A percentile compares a stretch with the other conserved stretches of the same genome.
phyloP scores from a whole-genome alignment of 352 stramenopile genomes.

The Thraustochytrium aureum region DNA sequence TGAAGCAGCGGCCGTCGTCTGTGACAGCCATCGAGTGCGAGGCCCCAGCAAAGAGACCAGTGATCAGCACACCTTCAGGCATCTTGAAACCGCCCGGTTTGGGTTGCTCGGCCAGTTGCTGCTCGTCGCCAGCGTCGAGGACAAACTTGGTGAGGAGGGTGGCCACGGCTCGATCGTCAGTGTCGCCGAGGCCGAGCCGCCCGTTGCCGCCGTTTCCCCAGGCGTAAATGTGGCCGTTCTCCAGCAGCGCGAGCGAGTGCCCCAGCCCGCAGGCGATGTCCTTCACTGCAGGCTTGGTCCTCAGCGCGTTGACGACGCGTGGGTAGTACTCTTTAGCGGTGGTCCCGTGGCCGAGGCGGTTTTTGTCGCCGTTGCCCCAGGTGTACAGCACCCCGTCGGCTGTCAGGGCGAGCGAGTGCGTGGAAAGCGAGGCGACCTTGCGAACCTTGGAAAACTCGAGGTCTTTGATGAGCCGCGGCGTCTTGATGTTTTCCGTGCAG shows the following conservation, averaged over 20 bases:
- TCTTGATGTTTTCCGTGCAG: constrained; percentile 54
- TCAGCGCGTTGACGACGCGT: constrained; percentile 41
- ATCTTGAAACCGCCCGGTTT: constrained; percentile 34
- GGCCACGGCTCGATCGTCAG: constrained; percentile 62
- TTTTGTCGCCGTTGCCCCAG: constrained; percentile 57
- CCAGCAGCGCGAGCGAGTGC: constrained; percentile 51
- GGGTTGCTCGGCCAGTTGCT: not conserved
- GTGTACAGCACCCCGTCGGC: constrained; percentile 54
- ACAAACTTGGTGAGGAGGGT: constrained; percentile 47
- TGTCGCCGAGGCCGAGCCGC: constrained; percentile 66
- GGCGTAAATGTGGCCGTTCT: constrained; percentile 52
- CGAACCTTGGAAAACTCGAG: constrained; percentile 1
- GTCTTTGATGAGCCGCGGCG: not conserved
- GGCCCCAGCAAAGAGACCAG: constrained; percentile 27
- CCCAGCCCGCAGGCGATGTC: constrained; percentile 61
- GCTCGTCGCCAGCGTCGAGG: constrained; percentile 21
- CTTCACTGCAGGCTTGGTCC: constrained; percentile 44
- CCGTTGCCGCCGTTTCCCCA: constrained; percentile 57
- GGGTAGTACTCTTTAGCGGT: constrained; percentile 53
- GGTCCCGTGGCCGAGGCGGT: constrained; percentile 42
- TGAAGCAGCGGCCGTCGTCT: constrained; percentile 42
- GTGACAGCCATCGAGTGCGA: constrained; percentile 45
- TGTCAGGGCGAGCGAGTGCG: constrained; percentile 49
- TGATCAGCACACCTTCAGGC: not conserved
- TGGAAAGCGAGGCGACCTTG: constrained; percentile 49